Evolutionary conservation across 2,329 filamentous ascomycete genomes (phyloP).

Genomic region (Sporothrix brunneoviolacea): DNA sequence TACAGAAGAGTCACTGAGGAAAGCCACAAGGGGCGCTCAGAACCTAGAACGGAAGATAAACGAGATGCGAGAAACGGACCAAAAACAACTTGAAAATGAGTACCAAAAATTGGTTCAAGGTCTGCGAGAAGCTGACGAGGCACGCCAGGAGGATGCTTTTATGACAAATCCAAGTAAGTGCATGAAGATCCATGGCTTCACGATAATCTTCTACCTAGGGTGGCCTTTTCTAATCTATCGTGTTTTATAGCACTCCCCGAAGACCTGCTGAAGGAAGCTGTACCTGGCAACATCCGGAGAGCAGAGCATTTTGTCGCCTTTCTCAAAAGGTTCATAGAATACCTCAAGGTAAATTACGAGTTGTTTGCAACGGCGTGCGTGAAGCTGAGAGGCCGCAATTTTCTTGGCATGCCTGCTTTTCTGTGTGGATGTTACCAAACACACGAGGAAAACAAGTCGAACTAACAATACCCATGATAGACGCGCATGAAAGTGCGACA

Average conservation of each 20-base stretch:
- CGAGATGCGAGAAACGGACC: slow-evolving; percentile 94
- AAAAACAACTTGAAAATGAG: slow-evolving; percentile 88
- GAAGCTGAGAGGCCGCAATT: too few species aligned
- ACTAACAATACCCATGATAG: slow-evolving; percentile 38
- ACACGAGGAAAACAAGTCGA: background rate
- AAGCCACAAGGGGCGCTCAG: slow-evolving; percentile 81
- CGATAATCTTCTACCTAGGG: too few species aligned
- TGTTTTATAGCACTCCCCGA: slow-evolving; percentile 65
- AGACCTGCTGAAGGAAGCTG: slow-evolving; percentile 88
- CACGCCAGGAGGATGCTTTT: slow-evolving; percentile 87
- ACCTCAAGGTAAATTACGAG: slow-evolving; percentile 68
- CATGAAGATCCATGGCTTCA: too few species aligned
- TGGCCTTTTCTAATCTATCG: background rate
- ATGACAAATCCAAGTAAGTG: slow-evolving; percentile 75
- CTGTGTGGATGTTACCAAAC: too few species aligned
- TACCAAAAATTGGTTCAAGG: slow-evolving; percentile 95
- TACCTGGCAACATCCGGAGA: slow-evolving; percentile 90
- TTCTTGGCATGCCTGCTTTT: too few species aligned
- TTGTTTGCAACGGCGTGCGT: too few species aligned
- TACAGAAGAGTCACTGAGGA: slow-evolving; percentile 87
- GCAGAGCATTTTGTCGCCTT: slow-evolving; percentile 96
- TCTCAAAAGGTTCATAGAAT: slow-evolving; percentile 93
- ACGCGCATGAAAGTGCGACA: slow-evolving; percentile 97
- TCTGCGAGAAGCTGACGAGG: slow-evolving; percentile 78
- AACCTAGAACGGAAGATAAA: slow-evolving; percentile 86